Evolutionary conservation across 2,329 filamentous ascomycete genomes (phyloP), one percentile per base, ranked within the genome.

Genomic region (Aspergillus alliaceus): DNA sequence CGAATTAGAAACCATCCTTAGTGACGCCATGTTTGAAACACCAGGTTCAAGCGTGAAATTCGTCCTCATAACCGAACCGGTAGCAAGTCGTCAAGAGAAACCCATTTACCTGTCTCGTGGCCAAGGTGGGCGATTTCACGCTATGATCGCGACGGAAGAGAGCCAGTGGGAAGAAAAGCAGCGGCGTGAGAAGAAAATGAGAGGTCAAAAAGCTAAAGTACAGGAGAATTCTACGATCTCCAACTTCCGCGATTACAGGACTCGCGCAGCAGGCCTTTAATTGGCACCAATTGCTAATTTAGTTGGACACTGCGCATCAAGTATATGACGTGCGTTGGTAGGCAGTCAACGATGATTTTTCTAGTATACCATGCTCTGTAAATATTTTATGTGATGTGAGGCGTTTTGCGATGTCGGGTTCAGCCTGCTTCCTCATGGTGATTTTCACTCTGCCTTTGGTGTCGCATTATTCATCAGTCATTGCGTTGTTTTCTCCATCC

Each of bases 1-100:
- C 72, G 89, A 92, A 68, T 87, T 93, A 82, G 90, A 93, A 72
- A 84, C 87, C 2, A 84, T 93, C 7, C 78, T 93, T 11, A 87
- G 86, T 3, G 90, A 93, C 72, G 86, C 90, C 31, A 93, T 93
- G 84, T 93, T 91, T 69, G 88, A 92, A 67, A 87, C 88, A 0
- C 90, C 90, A 32, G 81, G 81, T 4, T 82, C 80, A 11, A 80
- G 77, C 4, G 87, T 88, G 63, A 85, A 89, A 22, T 90, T 89
- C 64, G 88, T 91, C 1, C 80, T 92, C 8, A 84, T 93, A 40
- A 90, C 88, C 0, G 87, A 91, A 69, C 82, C 78, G 1, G 88
- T 88, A 31, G 88, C 90, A 1, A 79, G 79, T 20, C 85, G 88
- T 12, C 79, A 80, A 24, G 86, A 86, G 65, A 77, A 80, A 37